Base-by-base conservation (phyloP, 2,329 filamentous ascomycete genomes). In the Exophiala phaeomuriformis region DNA sequence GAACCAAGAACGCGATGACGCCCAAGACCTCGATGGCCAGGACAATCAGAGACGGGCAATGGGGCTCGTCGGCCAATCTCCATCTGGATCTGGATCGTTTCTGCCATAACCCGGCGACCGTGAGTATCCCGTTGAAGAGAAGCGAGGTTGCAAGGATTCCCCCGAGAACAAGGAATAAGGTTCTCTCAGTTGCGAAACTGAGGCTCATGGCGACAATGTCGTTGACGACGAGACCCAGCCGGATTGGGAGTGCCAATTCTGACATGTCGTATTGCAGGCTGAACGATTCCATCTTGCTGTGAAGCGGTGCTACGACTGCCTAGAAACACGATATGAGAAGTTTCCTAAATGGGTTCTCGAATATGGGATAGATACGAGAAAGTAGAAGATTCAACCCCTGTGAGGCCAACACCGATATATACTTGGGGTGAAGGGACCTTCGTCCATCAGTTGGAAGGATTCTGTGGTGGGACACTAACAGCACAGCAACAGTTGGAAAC, bases 121-220 rank as follows among this genome's bases (percentile, higher is more conserved):
- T 44, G 29, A 44, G 36, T 2, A 33, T 6, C 1, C 50, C 4
- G 30, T 57, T 57, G 55, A 53, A 57, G 5, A 57, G 5, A 10
- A 51, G 31, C 41, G 55, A 57, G 8, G 51, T 30, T 6, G 29
- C 46, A 12, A 58, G 33, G 32, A 55, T 42, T 7, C 41, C 31
- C 3, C 52, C 56, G 2, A 53, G n/a, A n/a, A 55, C 56, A 19
- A 52, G 32, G 49, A 55, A 55, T 2, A 51, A 27, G 19, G 52
- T 30, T 10, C 10, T 10, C 30, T 33, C 29, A 10, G 28, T 29
- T 35, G 49, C 49, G 41, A 57, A 57, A 43, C 51, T 46, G 33
- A 57, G 51, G 28, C 39, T 44, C n/a, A 57, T 44, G 9, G 51
- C 51, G 2, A 57, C 39, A 4, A 41, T 28, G 36, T 54, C 46